These are phyloP conservation scores for Cyberlindnera sargentensis DNA, from an alignment of 805 yeast species.

Conservation along the genomic window DNA sequence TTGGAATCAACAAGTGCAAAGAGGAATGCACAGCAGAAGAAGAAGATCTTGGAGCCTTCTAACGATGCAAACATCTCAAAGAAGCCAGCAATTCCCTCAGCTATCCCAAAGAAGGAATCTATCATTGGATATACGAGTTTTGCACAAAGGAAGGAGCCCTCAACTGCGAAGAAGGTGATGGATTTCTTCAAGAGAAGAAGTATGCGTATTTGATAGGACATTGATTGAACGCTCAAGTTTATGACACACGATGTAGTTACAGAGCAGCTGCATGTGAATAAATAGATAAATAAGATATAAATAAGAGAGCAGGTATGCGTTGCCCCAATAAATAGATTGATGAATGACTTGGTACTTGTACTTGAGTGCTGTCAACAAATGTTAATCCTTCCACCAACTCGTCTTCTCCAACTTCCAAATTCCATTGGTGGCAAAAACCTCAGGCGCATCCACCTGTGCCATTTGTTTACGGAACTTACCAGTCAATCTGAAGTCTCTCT, in stretches of 20 bases:
- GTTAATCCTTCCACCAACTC: slow-evolving; percentile 21
- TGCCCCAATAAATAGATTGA: not conserved
- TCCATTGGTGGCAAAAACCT: slow-evolving; percentile 69
- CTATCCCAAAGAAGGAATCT: slow-evolving; percentile 12
- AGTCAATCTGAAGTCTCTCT: slow-evolving; percentile 71
- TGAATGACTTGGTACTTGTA: slow-evolving; percentile 2
- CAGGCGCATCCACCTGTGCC: slow-evolving; percentile 65
- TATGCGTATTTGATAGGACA: slow-evolving; percentile 20
- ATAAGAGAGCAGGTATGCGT: not conserved
- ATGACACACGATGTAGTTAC: not conserved
- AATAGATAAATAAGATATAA: slow-evolving; percentile 4
- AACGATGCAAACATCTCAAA: slow-evolving; percentile 15
- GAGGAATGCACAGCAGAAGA: slow-evolving; percentile 5
- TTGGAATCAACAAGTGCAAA: slow-evolving; percentile 3
- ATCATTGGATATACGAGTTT: slow-evolving; percentile 20
- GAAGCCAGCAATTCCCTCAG: not conserved
- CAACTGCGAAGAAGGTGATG: slow-evolving; percentile 72
- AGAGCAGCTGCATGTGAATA: not conserved
- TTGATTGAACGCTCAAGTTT: not conserved
- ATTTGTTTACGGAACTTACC: slow-evolving; percentile 67
- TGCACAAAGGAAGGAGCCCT: slow-evolving; percentile 43
- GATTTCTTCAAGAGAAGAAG: slow-evolving; percentile 72
- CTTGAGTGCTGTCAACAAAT: no score
- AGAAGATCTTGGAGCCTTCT: slow-evolving; percentile 21
- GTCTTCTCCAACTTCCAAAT: slow-evolving; percentile 24